Base-by-base conservation (phyloP, 2,329 filamentous ascomycete species). In the Emergomyces orientalis region DNA sequence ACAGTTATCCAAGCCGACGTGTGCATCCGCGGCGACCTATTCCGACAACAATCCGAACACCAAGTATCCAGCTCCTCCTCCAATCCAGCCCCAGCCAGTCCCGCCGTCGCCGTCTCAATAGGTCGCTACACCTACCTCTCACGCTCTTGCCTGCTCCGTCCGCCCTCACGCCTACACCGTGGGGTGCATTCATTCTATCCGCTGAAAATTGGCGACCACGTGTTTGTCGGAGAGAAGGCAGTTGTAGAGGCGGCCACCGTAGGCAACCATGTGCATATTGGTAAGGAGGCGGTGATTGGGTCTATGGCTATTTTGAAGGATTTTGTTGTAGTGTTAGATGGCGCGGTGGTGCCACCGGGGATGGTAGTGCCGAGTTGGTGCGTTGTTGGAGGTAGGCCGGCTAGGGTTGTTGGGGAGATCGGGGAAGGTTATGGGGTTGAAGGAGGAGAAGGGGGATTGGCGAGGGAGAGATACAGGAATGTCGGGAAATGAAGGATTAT, bases 1-100 rank as follows among this genome's bases (percentile, higher is more conserved):
- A 96, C 92, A 0, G 91, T 97, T 66, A 96, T 99, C 72, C 91
- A 96, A 81, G 88, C 91, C 66, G 92, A 96, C 72, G 93, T 91
- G 70, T 91, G 94, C 76, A 91, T 99, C 72, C 88, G 94, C 57
- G 94, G 93, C 54, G 94, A 99, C 72, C 84, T 99, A 22, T 83
- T 88, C 52, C 84, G 80, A 71, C 60, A 85, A 73, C 73, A 86
- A 78, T 72, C 77, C 32, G 72, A 76, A 65, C 67, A 75, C 67
- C 58, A 70, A 59, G 67, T 67, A 61, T 63, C 64, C 63, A 41
- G 64, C 37, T 69, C 51, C 60, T 69, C 51, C 60, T 61, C 71
- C 72, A 58, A 68, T 74, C 47, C 59, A 41, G 32, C 47, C 1
- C 69, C 76, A 13, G 67, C 70, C 39, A 63, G 69, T 13, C 70